A percentile compares a stretch with the other conserved stretches of the same genome.
Conservation (phyloP, 106 monocot genomes). For the Allium cepa region DNA sequence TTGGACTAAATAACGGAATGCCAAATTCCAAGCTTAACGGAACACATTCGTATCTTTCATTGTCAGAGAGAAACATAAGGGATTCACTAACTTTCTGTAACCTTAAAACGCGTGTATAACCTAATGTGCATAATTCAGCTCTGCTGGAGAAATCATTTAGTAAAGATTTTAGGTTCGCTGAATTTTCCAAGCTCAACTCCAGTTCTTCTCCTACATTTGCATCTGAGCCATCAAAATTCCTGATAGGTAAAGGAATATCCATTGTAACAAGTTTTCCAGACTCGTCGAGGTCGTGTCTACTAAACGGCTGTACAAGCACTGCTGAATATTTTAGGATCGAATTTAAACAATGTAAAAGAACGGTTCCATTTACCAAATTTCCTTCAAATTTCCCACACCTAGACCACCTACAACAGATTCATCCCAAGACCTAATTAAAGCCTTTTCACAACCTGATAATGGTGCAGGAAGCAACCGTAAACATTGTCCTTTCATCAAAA, state of each 20-base stretch:
- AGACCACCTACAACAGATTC: conserved; percentile 69
- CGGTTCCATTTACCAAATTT: conserved; percentile 92
- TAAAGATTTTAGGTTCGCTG: conserved; percentile 45
- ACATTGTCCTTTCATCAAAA: conserved; percentile 92
- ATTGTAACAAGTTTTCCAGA: conserved; percentile 60
- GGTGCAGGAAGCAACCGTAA: conserved; percentile 87
- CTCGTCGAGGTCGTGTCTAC: conserved; percentile 62
- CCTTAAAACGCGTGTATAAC: conserved; percentile 78
- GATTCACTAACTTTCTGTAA: conserved; percentile 52
- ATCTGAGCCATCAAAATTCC: conserved; percentile 71
- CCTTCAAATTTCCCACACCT: conserved; percentile 91
- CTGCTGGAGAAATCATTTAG: conserved; percentile 57
- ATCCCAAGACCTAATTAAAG: conserved; percentile 99
- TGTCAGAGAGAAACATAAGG: conserved; percentile 17
- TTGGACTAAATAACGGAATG: conserved; percentile 85
- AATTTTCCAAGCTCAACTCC: conserved; percentile 34
- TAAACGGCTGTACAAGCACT: conserved; percentile 79
- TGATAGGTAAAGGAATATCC: conserved; percentile 80
- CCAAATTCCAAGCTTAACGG: conserved; percentile 96
- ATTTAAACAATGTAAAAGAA: conserved; percentile 89
- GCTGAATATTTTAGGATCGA: conserved; percentile 83
- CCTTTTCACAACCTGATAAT: conserved; percentile 84
- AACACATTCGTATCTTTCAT: conserved; percentile 71
- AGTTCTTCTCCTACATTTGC: conserved; percentile 26
- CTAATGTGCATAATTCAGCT: conserved; percentile 59